Evolutionary conservation across 75 land plant genomes (phyloP), one percentile per base, ranked within the genome.

Genomic region (Isoetes taiwanensis): DNA sequence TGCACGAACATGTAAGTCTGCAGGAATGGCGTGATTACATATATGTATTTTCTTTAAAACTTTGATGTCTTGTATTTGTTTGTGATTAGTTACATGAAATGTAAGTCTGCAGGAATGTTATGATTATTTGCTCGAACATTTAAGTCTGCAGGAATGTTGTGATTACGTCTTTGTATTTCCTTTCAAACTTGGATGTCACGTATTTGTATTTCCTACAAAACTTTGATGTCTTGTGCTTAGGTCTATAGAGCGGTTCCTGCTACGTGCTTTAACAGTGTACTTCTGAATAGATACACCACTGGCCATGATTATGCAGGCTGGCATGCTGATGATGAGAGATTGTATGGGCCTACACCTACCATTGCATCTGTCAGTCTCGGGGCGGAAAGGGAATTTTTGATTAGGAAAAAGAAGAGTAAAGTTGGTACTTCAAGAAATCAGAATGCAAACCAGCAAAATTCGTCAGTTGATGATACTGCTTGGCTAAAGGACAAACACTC

Each of bases 301-400:
- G 84, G 88, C 12, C 64, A 63, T 41, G 88, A 84, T 29, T 78
- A 78, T 72, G 88, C 80, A 26, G 61, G 72, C 31, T 84, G 88
- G 88, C 94, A 87, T 65, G 57, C 94, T 39, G 94, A 87, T 63
- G 89, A 87, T 64, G 94, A 87, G 62, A 72, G 71, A 10, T 43
- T 87, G 17, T 84, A 83, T 66, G 94, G 88, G 11, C 63, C 65
- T 0, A 62, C 76, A 38, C 94, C 88, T 4, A 76, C 79, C 34
- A 84, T 87, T 53, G 88, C 94, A 14, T 87, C 94, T 0, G 68
- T 83, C 8, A 74, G 85, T 0, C 73, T 87, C 63, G 94, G 94
- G 20, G 77, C 81, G 64, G 81, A 80, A 34, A 71, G 94, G 8
- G 88, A 87, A 20, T 87, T 87, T 58, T 54, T 87, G 14, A 46